Conservation (phyloP, 257 asterid genomes). For the Hygrophila difformis region DNA sequence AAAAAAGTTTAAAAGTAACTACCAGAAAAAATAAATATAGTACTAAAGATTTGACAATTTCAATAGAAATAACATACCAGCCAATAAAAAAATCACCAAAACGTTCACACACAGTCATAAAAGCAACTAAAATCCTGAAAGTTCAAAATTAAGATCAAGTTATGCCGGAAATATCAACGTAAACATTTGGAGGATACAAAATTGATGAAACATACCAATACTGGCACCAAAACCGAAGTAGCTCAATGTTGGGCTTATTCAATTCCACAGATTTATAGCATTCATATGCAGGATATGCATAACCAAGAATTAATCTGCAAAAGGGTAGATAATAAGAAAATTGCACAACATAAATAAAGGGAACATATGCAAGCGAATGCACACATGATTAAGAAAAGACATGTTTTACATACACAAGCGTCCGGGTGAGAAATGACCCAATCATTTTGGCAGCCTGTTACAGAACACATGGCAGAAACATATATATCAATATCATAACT, state of each 20-base stretch:
- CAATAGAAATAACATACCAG: too few relatives aligned
- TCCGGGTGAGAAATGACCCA: constrained; percentile 78
- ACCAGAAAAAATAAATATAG: background rate
- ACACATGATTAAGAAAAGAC: constrained; percentile 6
- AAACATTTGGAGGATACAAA: constrained; percentile 1
- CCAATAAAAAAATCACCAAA: constrained; percentile 73
- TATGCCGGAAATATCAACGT: constrained; percentile 11
- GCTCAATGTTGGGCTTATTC: constrained; percentile 84
- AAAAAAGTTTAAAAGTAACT: constrained; percentile 6
- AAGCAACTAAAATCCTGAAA: constrained; percentile 78
- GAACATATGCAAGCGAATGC: background rate
- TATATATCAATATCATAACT: too few relatives aligned
- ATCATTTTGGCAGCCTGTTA: constrained; percentile 75
- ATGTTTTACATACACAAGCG: constrained; percentile 64
- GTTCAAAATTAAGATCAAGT: constrained; percentile 7
- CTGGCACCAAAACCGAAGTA: constrained; percentile 95
- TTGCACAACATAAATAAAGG: constrained; percentile 9
- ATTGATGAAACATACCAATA: constrained; percentile 46
- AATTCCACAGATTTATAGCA: constrained; percentile 80
- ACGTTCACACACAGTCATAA: constrained; percentile 74
- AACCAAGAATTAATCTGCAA: constrained; percentile 70
- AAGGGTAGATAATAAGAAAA: constrained; percentile 6
- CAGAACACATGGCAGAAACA: constrained; percentile 20
- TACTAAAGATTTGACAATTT: constrained; percentile 17
- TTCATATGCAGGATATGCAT: constrained; percentile 86